phyloP scores from a whole-genome alignment of 768 basidiomycete genomes.

The Serendipita indica region DNA sequence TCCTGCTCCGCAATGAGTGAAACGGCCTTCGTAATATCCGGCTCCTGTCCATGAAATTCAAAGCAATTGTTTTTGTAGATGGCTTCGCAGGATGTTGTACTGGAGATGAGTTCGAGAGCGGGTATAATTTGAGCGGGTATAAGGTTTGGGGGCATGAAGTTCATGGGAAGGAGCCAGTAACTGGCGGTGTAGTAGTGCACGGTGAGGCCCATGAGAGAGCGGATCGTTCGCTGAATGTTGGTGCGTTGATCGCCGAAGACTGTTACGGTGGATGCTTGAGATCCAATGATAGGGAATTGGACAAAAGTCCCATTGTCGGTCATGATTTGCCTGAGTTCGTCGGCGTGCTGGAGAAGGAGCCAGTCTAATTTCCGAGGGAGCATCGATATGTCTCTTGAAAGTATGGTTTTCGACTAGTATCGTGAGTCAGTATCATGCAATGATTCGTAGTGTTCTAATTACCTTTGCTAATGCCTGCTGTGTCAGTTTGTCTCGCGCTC shows the following conservation, averaged over 20 bases:
- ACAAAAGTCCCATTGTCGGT: constrained; percentile 93
- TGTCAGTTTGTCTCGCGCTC: constrained; percentile 89
- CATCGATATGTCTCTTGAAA: constrained; percentile 86
- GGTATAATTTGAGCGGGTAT: constrained; percentile 67
- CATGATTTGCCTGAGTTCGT: constrained; percentile 87
- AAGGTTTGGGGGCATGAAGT: constrained; percentile 65
- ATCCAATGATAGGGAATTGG: constrained; percentile 83
- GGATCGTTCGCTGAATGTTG: constrained; percentile 85
- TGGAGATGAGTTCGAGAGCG: constrained; percentile 74
- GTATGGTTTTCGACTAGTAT: constrained; percentile 65
- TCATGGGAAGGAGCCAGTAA: constrained; percentile 87
- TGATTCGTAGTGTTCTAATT: background rate
- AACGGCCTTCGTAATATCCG: constrained; percentile 77
- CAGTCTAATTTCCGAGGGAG: constrained; percentile 95
- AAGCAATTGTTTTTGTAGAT: constrained; percentile 97
- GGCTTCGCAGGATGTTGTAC: constrained; percentile 78
- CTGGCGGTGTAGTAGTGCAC: constrained; percentile 86
- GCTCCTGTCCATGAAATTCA: constrained; percentile 88
- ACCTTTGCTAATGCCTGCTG: constrained; percentile 82
- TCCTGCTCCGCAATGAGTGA: constrained; percentile 81
- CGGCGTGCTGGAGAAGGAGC: constrained; percentile 93
- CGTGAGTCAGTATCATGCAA: constrained; percentile 3
- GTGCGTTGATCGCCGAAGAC: constrained; percentile 90
- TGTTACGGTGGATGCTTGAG: constrained; percentile 81
- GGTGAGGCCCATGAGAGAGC: constrained; percentile 76